Base-by-base conservation (phyloP, 192 early-diverging fungal species). In the Linnemannia hyalina region DNA sequence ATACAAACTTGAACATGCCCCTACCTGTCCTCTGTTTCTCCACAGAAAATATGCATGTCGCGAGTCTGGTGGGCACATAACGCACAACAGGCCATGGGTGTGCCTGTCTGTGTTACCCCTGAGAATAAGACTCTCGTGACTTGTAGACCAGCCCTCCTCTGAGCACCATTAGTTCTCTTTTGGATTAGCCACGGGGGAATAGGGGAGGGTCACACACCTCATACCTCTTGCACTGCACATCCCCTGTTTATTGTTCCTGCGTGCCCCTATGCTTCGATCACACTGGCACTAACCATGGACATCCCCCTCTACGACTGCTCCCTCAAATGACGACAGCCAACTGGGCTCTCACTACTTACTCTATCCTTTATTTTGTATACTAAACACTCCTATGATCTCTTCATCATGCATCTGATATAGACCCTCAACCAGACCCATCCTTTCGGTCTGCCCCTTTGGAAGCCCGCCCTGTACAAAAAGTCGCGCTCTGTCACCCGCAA, bases 381-480 rank as follows among this genome's bases (percentile, higher is more conserved):
- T 60, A 16, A 23, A 29, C 26, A 29, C 55, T 75, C 74, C 42
- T 38, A 65, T 65, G 2, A 16, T 32, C n/a, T 38, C 41, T 52
- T n/a, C 38, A 46, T 77, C 49, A 5, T 76, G 13, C 36, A 44
- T 29, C 47, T 70, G 49, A 57, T 23, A 71, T 90, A 96, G 92
- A 93, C 93, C 26, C 92, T 97, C 77, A 97, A 97, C 85, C 92
- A 90, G 40, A 89, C 91, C 9, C 97, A 98, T 90, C 97, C 97
- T 26, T 99, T 99, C 82, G 98, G 98, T 44, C 85, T 99, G 65
- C 96, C 95, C 44, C 91, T 99, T 35, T 99, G 98, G 98, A 99
- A 99, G 88, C 97, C 97, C 35, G 97, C 97, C 16, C 91, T 99
- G n/a, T 99, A 98, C 92, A 96, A 96, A 73, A 99, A 99, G 85